Base-by-base conservation (phyloP, 768 basidiomycete species). In the Boletus insuetus region DNA sequence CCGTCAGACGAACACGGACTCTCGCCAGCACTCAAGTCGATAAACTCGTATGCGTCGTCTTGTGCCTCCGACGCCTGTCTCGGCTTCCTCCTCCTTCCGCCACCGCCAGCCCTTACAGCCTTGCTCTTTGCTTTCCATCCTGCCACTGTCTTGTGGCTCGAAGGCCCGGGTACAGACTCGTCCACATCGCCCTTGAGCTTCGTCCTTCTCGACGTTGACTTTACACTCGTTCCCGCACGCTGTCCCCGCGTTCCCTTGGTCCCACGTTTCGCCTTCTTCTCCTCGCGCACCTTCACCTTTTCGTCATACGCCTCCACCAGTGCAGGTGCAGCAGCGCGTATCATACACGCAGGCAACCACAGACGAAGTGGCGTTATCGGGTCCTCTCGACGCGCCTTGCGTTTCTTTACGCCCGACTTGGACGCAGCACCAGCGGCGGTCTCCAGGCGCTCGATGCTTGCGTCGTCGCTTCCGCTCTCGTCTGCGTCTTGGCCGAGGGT, bases 281-380 rank as follows among this genome's bases (percentile, higher is more conserved):
- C 71, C 73, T 17, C 74, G 65, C 64, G 84, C 81, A 68, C 83
- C 38, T 69, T 73, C 38, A 68, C 67, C 60, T 84, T 89, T 12
- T 75, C 78, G 54, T 90, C 83, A 58, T 79, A 94, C 17, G 78
- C 78, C 41, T 79, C 71, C 6, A 87, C 86, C 22, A 95, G 65
- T 4, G 72, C 70, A 10, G 91, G 88, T 55, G 84, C 86, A 3
- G 81, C 90, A 32, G 83, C 69, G 13, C 75, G 71, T 12, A 94
- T 80, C 78, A 96, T 86, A 50, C 79, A 85, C 22, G 88, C 91
- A 0, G 93, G 89, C 71, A 94, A 80, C 93, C 93, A 96, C 12
- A 93, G 67, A 14, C 87, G 78, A 46, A 86, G 67, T 51, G 81
- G 80, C 46, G 74, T 78, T n/a, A 75, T 71, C 0, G 86, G 85